Evolutionary conservation across 257 asterid genomes (phyloP).

Genomic region (Solanum chilense): DNA sequence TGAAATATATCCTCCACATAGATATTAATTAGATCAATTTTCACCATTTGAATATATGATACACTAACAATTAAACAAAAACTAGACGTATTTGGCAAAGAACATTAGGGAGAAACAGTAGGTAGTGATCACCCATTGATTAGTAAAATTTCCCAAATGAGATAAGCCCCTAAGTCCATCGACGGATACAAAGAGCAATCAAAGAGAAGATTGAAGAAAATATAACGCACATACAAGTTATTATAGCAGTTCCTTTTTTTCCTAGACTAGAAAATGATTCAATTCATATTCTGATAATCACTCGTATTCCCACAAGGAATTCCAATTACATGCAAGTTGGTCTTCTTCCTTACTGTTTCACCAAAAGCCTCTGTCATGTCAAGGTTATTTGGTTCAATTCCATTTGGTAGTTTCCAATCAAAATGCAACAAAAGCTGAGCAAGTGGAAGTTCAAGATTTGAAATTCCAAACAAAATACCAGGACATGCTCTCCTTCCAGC

Average conservation of each 20-base stretch:
- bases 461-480: conserved; percentile 10
- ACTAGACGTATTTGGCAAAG: not conserved
- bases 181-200: not conserved
- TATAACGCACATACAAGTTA: not conserved
- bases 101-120: not conserved
- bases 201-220: not conserved
- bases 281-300: not conserved
- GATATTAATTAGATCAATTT: not conserved
- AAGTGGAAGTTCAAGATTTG: conserved; percentile 13
- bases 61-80: not conserved
- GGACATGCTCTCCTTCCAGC: conserved; percentile 29
- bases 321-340: conserved; percentile 4
- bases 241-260: not conserved
- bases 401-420: conserved; percentile 24
- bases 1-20: not conserved
- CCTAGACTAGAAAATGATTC: not conserved
- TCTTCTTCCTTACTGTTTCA: conserved; percentile 3
- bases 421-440: conserved; percentile 18
- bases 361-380: conserved; percentile 22
- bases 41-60: no score
- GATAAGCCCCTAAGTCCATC: not conserved
- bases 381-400: not conserved
- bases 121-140: not conserved
- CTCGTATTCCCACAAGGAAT: not conserved
- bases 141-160: not conserved